Conservation (phyloP, 768 basidiomycete genomes). For the Rhizopogon sp. region DNA sequence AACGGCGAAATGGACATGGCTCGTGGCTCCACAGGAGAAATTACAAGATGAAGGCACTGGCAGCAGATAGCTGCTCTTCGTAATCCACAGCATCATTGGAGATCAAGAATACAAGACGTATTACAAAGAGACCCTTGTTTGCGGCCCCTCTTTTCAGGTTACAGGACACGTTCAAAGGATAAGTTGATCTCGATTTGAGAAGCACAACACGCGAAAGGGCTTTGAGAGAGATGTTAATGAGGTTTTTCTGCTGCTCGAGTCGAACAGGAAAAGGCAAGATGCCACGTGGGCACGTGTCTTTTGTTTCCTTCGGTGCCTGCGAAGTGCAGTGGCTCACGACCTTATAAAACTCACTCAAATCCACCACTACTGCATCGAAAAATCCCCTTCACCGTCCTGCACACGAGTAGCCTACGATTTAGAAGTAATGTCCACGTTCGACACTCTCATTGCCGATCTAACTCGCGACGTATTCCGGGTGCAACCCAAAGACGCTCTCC, state of each 20-base stretch:
- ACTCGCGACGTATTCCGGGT: constrained; percentile 81
- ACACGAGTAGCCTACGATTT: constrained; percentile 14
- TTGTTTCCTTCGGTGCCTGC: constrained; percentile 9
- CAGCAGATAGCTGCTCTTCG: not conserved
- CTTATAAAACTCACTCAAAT: constrained; percentile 2
- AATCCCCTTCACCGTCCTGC: constrained; percentile 1
- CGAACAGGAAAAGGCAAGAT: not conserved
- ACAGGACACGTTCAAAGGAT: not conserved
- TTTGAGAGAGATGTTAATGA: not conserved
- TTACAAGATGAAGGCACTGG: not conserved
- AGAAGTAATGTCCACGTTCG: constrained; percentile 64
- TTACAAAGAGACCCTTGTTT: not conserved
- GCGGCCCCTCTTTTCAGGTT: not conserved
- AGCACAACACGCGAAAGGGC: not conserved
- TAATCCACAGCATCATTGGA: not conserved
- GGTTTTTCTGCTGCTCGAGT: not conserved
- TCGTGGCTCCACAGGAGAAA: not conserved
- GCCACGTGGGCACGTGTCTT: constrained; percentile 21
- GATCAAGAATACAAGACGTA: too few relatives aligned
- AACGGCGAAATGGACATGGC: not conserved
- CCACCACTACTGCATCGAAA: not conserved
- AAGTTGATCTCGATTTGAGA: not conserved
- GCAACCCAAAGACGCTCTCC: constrained; percentile 86
- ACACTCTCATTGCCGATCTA: constrained; percentile 76
- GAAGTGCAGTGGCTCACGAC: not conserved